Percentiles rank a stretch among this genome's conserved stretches.
Conservation (phyloP, 352 stramenopile species). For the Phytophthora multivora region DNA sequence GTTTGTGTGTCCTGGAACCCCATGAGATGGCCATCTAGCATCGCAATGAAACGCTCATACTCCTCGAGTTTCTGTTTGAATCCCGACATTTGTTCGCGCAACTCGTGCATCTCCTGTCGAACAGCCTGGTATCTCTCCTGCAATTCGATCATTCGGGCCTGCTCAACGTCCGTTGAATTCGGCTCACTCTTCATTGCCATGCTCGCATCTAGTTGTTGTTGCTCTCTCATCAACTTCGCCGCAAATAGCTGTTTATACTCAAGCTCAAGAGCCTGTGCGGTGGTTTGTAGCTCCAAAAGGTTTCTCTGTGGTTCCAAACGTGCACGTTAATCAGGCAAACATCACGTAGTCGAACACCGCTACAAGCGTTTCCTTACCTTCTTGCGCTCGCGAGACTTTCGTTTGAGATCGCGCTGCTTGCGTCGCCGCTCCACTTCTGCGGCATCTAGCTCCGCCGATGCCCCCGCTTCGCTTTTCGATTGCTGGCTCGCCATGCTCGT, state of each 20-base stretch:
- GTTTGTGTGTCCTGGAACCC: constrained; percentile 40
- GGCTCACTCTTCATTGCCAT: constrained; percentile 21
- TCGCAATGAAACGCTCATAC: constrained; percentile 55
- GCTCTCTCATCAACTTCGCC: constrained; percentile 30
- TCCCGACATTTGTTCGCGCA: constrained; percentile 45
- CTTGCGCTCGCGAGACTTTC: constrained; percentile 49
- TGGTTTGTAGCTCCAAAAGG: constrained; percentile 42
- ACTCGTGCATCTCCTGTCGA: constrained; percentile 45
- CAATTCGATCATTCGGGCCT: constrained; percentile 34
- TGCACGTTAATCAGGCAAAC: background rate
- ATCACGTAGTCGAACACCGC: background rate
- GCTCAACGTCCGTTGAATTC: constrained; percentile 29
- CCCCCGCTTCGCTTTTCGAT: constrained; percentile 11
- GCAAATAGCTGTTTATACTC: constrained; percentile 48
- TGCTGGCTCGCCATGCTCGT: constrained; percentile 33
- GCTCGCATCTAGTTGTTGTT: constrained; percentile 21
- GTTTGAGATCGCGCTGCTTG: constrained; percentile 53
- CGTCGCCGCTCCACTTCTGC: constrained; percentile 43
- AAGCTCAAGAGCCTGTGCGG: constrained; percentile 38
- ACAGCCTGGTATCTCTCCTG: constrained; percentile 49
- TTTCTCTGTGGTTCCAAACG: constrained; percentile 26
- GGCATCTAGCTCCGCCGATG: constrained; percentile 15
- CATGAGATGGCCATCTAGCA: constrained; percentile 51
- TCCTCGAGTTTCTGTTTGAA: constrained; percentile 55
- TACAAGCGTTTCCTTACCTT: constrained; percentile 30